Base-by-base conservation (phyloP, 495 filamentous ascomycete species). In the Staphylotrichum longicolle region DNA sequence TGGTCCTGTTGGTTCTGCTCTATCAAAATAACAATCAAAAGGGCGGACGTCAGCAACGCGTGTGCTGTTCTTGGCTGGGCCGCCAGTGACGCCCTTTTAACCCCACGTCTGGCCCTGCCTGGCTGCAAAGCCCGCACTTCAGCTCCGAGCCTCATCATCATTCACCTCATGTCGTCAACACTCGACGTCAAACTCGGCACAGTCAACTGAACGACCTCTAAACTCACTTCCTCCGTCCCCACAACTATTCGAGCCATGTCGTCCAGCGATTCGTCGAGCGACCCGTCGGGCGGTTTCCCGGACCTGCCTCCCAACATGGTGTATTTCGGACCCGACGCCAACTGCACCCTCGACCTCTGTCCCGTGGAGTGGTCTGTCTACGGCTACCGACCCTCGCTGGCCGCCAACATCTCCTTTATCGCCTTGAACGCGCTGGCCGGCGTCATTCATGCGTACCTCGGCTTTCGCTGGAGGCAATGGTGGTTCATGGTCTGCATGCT, bases 401-500 rank as follows among this genome's bases (percentile, higher is more conserved):
- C 62, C 9, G 63, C 65, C 61, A 72, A 66, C 55, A 14, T 30
- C 53, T 27, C 40, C 20, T 67, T 72, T 47, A 61, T 67, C 30
- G 63, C 61, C 27, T 40, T 72, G 33, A 68, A 64, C 20, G 40
- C 56, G 7, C 4, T 65, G 11, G 34, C 67, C 10, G 45, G 32
- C 1, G 4, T 59, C 5, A 39, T 70, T 32, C 63, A 70, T 50
- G 7, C 40, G 1, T 48, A 63, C 20, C 63, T 66, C 4, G 78
- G 78, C 34, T 37, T 79, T 32, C 60, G 60, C 11, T 78, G 66
- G 63, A 65, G 61, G 45, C 71, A 65, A 4, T 73, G 67, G 55
- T 69, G 60, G 39, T 78, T 71, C 61, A 69, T 64, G 37, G 39
- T 57, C 40, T 69, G 69, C 57, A 73, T 77, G 61, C 42, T 71